Conservation (phyloP, 2,329 filamentous ascomycete genomes). For the Xylariaceae sp. region DNA sequence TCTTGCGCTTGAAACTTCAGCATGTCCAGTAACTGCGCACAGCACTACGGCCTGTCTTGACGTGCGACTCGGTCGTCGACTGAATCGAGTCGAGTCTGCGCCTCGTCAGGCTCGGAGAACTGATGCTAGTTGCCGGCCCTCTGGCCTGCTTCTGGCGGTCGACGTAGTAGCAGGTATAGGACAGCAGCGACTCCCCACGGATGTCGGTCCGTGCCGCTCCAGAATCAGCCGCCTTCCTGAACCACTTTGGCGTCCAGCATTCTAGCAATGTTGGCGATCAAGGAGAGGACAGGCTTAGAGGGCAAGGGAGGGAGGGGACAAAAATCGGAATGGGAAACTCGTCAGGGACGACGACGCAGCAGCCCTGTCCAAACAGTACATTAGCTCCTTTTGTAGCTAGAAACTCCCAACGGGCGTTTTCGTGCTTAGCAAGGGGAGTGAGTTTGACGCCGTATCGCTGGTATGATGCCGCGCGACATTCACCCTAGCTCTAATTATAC, state of each 20-base stretch:
- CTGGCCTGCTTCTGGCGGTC: neutral
- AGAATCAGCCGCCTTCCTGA: neutral
- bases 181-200: neutral
- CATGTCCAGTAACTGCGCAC: neutral
- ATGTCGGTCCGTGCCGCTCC: neutral
- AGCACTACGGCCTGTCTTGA: neutral
- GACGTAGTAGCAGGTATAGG: neutral
- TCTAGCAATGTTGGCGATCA: no score
- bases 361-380: no score
- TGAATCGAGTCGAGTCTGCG: neutral
- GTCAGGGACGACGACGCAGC: no score
- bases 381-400: no score
- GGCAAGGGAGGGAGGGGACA: neutral
- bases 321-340: no score
- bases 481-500: no score
- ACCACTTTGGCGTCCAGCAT: neutral
- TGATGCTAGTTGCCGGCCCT: neutral
- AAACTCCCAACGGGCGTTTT: no score
- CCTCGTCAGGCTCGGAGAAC: neutral
- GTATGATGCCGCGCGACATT: no score
- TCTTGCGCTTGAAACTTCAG: neutral
- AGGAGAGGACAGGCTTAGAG: neutral
- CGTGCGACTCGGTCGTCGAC: neutral
- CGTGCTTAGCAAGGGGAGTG: no score
- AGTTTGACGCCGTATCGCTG: no score